These are phyloP conservation scores for Penicillium sp. DNA, from an alignment of 2,329 filamentous ascomycete species.

Conservation along the genomic window DNA sequence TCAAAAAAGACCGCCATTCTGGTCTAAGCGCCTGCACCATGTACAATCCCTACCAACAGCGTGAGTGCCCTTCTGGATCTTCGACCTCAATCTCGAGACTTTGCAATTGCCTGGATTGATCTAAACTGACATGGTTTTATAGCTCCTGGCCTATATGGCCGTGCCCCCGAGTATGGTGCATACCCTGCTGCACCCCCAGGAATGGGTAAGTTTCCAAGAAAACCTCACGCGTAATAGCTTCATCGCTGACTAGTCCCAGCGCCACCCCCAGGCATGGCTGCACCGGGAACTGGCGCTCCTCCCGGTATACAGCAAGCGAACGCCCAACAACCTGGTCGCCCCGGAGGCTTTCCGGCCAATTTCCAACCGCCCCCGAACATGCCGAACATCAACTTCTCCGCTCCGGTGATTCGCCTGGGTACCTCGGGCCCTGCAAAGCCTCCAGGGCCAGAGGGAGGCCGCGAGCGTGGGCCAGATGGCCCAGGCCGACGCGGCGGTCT, in stretches of 20 bases:
- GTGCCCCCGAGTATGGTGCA: slow-evolving; percentile 72
- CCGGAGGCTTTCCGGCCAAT: slow-evolving; percentile 76
- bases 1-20: slow-evolving; percentile 1
- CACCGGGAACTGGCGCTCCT: slow-evolving; percentile 77
- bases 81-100: background rate
- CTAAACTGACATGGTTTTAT: slow-evolving; percentile 19
- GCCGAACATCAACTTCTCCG: slow-evolving; percentile 98
- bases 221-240: background rate
- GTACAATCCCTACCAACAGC: slow-evolving; percentile 50
- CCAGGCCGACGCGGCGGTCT: slow-evolving; percentile 59
- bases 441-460: slow-evolving; percentile 45
- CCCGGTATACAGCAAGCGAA: slow-evolving; percentile 78
- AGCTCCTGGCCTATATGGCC: slow-evolving; percentile 66
- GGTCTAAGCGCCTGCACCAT: slow-evolving; percentile 31
- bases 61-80: slow-evolving; percentile 29
- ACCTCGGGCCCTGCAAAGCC: slow-evolving; percentile 71
- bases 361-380: slow-evolving; percentile 91
- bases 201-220: slow-evolving; percentile 65
- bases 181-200: slow-evolving; percentile 79
- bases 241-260: slow-evolving; percentile 50
- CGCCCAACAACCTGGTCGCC: slow-evolving; percentile 75
- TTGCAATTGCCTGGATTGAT: background rate
- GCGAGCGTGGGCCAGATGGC: slow-evolving; percentile 50
- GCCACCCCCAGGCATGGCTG: slow-evolving; percentile 77
- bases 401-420: slow-evolving; percentile 91